Percentiles rank a stretch among this genome's conserved stretches.
These are phyloP conservation scores for Vickermania spadyakhi DNA, from an alignment of 208 protist genomes.

Conservation along the genomic window DNA sequence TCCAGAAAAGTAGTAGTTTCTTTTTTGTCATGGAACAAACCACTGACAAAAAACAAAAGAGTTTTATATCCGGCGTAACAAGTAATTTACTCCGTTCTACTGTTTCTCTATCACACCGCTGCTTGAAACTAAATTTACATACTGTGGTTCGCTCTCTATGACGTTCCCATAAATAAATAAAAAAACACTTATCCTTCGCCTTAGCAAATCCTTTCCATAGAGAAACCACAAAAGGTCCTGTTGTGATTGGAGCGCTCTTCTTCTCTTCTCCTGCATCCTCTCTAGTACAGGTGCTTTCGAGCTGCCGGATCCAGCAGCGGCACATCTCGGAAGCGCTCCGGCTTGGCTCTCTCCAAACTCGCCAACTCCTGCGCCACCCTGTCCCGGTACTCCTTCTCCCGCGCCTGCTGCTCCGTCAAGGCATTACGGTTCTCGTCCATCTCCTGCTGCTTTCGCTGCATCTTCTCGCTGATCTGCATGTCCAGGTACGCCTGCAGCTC, in stretches of 20 bases:
- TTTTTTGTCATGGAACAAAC: too few species aligned
- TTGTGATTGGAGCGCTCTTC: background rate
- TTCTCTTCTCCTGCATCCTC: background rate
- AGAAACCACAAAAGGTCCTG: too few species aligned
- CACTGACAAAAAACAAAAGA: too few species aligned
- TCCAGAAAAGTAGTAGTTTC: too few species aligned
- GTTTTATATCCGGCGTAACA: too few species aligned
- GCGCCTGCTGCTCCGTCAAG: constrained; percentile 46
- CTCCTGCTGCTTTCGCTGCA: constrained; percentile 29
- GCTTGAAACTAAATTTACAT: too few species aligned
- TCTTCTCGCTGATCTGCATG: constrained; percentile 45
- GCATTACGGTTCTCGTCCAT: constrained; percentile 19
- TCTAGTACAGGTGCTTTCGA: background rate
- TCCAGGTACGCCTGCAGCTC: constrained; percentile 66
- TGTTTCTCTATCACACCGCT: too few species aligned
- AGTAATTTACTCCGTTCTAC: too few species aligned
- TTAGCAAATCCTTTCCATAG: too few species aligned
- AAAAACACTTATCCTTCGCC: too few species aligned
- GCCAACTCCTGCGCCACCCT: constrained; percentile 62
- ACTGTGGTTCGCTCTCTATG: too few species aligned
- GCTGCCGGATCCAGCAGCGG: constrained; percentile 39
- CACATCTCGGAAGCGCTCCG: constrained; percentile 58
- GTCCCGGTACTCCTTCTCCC: constrained; percentile 45
- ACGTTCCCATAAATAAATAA: too few species aligned
- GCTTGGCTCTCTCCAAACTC: constrained; percentile 67